A percentile compares a stretch with the other conserved stretches of the same genome.
Conservation (phyloP, 2,329 filamentous ascomycete genomes). For the Dothideomycetidae sp. region DNA sequence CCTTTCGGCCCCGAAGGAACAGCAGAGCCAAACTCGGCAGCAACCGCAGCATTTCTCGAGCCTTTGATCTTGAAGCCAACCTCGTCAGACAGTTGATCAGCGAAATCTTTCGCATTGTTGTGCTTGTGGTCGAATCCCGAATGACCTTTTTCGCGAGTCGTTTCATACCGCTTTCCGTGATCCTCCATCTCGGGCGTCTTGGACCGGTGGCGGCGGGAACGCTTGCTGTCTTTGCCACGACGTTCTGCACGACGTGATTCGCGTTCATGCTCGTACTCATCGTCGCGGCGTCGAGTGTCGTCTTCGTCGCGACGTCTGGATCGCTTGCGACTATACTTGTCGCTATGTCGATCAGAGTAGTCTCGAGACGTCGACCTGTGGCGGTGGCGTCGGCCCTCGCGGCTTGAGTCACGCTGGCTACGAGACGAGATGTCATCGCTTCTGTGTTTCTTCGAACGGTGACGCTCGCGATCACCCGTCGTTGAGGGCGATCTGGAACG, state of each 20-base stretch:
- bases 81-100: constrained; percentile 21
- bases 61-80: constrained; percentile 37
- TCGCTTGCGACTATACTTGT: constrained; percentile 14
- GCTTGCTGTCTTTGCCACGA: constrained; percentile 31
- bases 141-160: constrained; percentile 24
- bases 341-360: constrained; percentile 7
- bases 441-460: constrained; percentile 40
- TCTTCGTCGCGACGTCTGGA: constrained; percentile 3
- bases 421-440: constrained; percentile 31
- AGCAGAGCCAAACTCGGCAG: constrained; percentile 16
- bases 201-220: constrained; percentile 34
- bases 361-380: constrained; percentile 25
- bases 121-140: constrained; percentile 28
- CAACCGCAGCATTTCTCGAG: constrained; percentile 13
- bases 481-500: constrained; percentile 53
- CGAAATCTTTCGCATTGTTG: constrained; percentile 25
- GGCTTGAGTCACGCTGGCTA: constrained; percentile 32
- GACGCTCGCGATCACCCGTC: constrained; percentile 40
- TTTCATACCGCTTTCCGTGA: constrained; percentile 31
- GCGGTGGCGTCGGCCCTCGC: constrained; percentile 30
- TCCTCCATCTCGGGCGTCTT: constrained; percentile 34
- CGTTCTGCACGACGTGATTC: constrained; percentile 16
- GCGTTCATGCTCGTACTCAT: constrained; percentile 7
- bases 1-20: constrained; percentile 25
- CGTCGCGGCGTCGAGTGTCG: constrained; percentile 4